Base-by-base conservation (phyloP, 163 green algal genomes). In the Picocystis sp. region DNA sequence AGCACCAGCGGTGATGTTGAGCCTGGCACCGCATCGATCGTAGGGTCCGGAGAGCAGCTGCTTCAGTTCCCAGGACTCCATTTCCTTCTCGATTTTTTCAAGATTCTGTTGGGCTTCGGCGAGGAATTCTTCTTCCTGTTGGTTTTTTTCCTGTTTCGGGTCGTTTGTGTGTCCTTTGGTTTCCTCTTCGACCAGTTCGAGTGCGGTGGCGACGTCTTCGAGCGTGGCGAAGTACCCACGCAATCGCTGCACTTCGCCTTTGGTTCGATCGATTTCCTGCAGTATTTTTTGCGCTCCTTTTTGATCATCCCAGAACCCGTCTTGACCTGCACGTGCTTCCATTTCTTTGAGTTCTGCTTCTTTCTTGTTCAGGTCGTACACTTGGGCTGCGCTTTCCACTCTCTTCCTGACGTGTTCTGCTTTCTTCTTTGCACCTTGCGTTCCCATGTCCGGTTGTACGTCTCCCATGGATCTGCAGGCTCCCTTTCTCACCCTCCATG, bases 31-130 rank as follows among this genome's bases (percentile, higher is more conserved):
- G 0, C 64, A 52, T 1, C 75, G 63, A 42, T 92, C 83, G 33
- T 84, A 90, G 0, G 67, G 67, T 0, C 84, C 84, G 0, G 57
- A 56, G 51, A 95, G 67, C 65, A 94, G 69, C 52, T 71, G 60
- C 33, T 66, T 53, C 55, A 86, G 53, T 59, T 93, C 68, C 76
- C 77, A 88, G 0, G 50, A 47, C 14, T 65, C 66, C 12, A 90
- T 29, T 1, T 35, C 38, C 2, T 22, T 23, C 0, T 46, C 38
- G 51, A 86, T 8, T 9, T 50, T 11, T 25, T 22, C 38, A 15
- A 61, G 14, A 3, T 11, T 17, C 2, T 22, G 6, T 42, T 56
- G 21, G 1, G 44, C 21, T 5, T 23, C 9, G 11, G 43, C 3
- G 14, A 56, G 50, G 35, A 45, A 15, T 3, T 45, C 50, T 8